Evolutionary conservation across 2,329 filamentous ascomycete genomes (phyloP), one percentile per base, ranked within the genome.

Genomic region (Ceratocystis alfenasii): DNA sequence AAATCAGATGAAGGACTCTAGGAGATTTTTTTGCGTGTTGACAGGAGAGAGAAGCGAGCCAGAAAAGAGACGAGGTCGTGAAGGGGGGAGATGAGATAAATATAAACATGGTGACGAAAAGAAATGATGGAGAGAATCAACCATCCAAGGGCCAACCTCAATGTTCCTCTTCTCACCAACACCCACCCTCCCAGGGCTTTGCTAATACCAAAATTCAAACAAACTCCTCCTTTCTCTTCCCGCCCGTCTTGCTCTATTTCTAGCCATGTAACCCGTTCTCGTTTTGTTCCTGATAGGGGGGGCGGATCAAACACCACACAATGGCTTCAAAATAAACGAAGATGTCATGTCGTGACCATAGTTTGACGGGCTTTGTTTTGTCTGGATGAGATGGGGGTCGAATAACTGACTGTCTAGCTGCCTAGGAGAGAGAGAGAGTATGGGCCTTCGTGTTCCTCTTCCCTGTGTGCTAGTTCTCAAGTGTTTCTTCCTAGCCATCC

Each of bases 1-100:
- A 72, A 72, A 65, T 68, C 68, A 69, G 60, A 69, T 69, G 69
- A 33, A 36, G 28, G 48, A 50, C 30, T 22, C 33, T 57, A 48
- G 22, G 41, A 44, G 36, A 53, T 64, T 64, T 57, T 64, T 30
- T 28, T 60, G 33, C 8, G 33, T 36, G 33, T 64, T 50, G 53
- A 64, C 25, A 45, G 41, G 53, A 63, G 63, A 50, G 33, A 59
- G 60, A 66, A 20, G 53, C 63, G 50, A 41, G 30, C 10, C 36
- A 63, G 46, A 57, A 66, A 8, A 28, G 10, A 17, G 15, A 17
- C 4, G 55, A 7, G 46, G 15, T 50, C n/a, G 22, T 20, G 22
- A 20, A 25, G n/a, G 17, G 4, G n/a, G 10, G 46, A 50, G 6
- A 12, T 57, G 20, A 15, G 22, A 28, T 5, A 30, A 30, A 22